phyloP scores from a whole-genome alignment of 352 stramenopile genomes.

The Globisporangium viniferum region DNA sequence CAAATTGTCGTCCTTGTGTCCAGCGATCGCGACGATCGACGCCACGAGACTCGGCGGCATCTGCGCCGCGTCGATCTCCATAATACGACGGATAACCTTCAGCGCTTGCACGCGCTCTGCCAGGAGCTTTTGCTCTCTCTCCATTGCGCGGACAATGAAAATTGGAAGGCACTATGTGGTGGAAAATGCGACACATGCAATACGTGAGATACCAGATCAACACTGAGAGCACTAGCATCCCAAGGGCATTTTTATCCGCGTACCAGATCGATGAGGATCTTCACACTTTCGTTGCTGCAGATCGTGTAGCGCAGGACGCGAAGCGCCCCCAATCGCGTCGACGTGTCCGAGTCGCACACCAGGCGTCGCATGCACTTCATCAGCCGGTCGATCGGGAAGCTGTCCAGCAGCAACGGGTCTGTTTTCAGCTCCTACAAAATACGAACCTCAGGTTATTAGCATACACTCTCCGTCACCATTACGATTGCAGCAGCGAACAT shows the following conservation, averaged over 20 bases:
- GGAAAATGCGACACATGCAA: neutral
- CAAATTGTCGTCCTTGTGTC: constrained; percentile 89
- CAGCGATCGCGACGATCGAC: constrained; percentile 80
- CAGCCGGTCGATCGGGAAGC: constrained; percentile 74
- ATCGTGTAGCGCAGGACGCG: constrained; percentile 84
- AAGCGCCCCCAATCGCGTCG: constrained; percentile 68
- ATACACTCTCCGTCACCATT: neutral
- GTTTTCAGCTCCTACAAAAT: constrained; percentile 74
- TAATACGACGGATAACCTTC: constrained; percentile 80
- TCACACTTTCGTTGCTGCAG: constrained; percentile 70
- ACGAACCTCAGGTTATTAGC: neutral
- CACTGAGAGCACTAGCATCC: neutral
- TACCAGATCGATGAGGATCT: constrained; percentile 63
- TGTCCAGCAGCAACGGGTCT: constrained; percentile 78
- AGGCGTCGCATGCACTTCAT: constrained; percentile 79
- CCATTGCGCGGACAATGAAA: constrained; percentile 81
- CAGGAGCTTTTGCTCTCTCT: constrained; percentile 85
- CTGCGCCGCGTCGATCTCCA: constrained; percentile 82
- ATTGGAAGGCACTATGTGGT: constrained; percentile 55
- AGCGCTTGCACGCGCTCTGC: constrained; percentile 84
- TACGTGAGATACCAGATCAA: neutral
- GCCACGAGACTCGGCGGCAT: constrained; percentile 82
- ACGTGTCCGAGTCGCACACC: constrained; percentile 76
- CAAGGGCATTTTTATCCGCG: neutral
- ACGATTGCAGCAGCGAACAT: neutral